Conservation (phyloP, 2,329 filamentous ascomycete genomes). For the Aspergillus spinulosporus region DNA sequence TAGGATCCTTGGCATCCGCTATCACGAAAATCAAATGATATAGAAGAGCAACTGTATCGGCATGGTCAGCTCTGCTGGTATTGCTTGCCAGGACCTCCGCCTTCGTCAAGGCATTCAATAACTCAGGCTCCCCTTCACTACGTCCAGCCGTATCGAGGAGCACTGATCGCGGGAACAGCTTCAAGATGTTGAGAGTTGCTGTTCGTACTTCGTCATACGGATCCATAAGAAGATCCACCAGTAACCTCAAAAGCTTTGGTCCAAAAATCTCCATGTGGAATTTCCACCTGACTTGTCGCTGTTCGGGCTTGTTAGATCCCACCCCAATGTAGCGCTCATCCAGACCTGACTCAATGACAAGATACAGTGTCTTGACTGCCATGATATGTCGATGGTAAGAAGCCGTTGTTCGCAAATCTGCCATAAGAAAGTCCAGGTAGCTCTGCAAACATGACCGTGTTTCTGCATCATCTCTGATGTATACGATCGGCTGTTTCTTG, state of each 20-base stretch:
- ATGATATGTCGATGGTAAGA: conserved; percentile 90
- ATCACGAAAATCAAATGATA: conserved; percentile 69
- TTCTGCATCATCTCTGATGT: conserved; percentile 54
- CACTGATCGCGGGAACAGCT: conserved; percentile 36
- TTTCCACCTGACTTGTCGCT: conserved; percentile 52
- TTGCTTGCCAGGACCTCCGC: conserved; percentile 43
- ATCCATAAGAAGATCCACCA: conserved; percentile 80
- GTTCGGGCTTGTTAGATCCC: conserved; percentile 50
- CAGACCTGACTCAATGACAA: conserved; percentile 69
- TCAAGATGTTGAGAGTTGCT: conserved; percentile 50
- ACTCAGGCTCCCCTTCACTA: conserved; percentile 24
- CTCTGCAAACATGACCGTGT: conserved; percentile 63
- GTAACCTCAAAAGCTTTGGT: conserved; percentile 48
- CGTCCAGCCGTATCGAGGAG: conserved; percentile 27
- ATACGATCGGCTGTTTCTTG: conserved; percentile 25
- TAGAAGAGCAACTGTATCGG: conserved; percentile 81
- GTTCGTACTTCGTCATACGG: conserved; percentile 89
- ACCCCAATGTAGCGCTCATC: conserved; percentile 49
- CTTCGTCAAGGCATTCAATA: conserved; percentile 35
- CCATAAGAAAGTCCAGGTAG: conserved; percentile 70
- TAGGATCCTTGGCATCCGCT: conserved; percentile 40
- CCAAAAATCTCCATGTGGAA: conserved; percentile 49
- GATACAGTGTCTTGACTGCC: conserved; percentile 68
- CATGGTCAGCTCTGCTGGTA: conserved; percentile 85
- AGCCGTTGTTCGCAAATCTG: conserved; percentile 74